Base-by-base conservation (phyloP, 345 rosid species). In the Dimocarpus longan region DNA sequence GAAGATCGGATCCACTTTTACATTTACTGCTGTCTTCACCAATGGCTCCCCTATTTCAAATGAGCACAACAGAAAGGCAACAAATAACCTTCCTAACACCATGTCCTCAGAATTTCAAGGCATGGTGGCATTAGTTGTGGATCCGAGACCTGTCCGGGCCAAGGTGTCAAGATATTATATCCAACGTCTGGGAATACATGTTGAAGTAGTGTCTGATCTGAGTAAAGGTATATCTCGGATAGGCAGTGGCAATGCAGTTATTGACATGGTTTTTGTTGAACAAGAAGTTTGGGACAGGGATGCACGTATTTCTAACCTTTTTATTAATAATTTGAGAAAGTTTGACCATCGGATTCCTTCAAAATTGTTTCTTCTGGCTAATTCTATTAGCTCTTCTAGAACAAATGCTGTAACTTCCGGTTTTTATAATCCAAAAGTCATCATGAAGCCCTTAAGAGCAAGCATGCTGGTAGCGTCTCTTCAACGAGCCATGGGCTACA, bases 251-350 rank as follows among this genome's bases (percentile, higher is more conserved):
- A 80, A 79, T 43, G 65, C 50, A 67, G 73, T 80, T 68, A 56
- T 87, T 39, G 80, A 91, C 77, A 80, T 95, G 87, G 82, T 95
- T 81, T 86, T 95, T 10, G 81, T 95, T 26, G 99, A 95, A 82
- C 90, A 90, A 75, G 99, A 95, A 81, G 87, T 91, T 79, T 95
- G 98, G 99, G 89, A 86, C 44, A 85, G 79, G 75, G 93, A 95
- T 80, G 73, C 78, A 1, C 79, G 76, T 46, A 69, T 44, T 71
- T 88, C 90, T 50, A 71, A 86, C 84, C 76, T 40, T 52, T 91
- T 95, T 66, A 68, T 81, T 48, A 76, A 74, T 68, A 78, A 77
- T 59, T 82, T 91, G 72, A 68, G 81, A 68, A 86, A 85, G 69
- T 78, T 78, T 10, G 82, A 84, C 40, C 76, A 24, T 60, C 75